Conservation (phyloP, 805 yeast genomes). For the Candida gorgasii region DNA sequence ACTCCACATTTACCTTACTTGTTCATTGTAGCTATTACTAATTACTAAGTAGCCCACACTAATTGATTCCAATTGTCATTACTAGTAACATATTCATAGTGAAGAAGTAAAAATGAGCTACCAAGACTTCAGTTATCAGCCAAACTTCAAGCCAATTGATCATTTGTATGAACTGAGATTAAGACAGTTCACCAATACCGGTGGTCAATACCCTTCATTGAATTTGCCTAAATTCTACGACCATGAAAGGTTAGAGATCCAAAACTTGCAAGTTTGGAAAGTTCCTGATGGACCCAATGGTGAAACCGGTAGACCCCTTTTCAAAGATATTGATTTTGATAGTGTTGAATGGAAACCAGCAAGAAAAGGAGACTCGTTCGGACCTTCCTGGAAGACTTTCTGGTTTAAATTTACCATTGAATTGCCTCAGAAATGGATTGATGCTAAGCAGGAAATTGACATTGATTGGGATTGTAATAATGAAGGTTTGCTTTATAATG, state of each 20-base stretch:
- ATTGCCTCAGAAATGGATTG: conserved; percentile 63
- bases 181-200: conserved; percentile 67
- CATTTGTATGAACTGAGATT: conserved; percentile 69
- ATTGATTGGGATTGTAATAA: conserved; percentile 84
- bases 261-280: conserved; percentile 60
- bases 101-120: conserved; percentile 11
- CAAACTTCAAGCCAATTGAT: conserved; percentile 77
- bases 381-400: conserved; percentile 96
- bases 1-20: conserved; percentile 3
- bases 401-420: conserved; percentile 77
- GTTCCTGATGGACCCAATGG: conserved; percentile 60
- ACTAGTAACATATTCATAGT: neutral
- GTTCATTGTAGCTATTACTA: neutral
- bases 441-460: conserved; percentile 50
- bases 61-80: too few relatives aligned
- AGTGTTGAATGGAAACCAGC: conserved; percentile 53
- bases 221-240: conserved; percentile 85
- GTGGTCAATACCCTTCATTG: conserved; percentile 72
- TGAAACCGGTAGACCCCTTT: conserved; percentile 59
- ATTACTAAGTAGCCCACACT: too few relatives aligned
- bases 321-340: conserved; percentile 54
- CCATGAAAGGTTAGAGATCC: conserved; percentile 50
- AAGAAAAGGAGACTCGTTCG: conserved; percentile 72
- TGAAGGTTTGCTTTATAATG: conserved; percentile 79
- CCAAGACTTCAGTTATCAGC: conserved; percentile 37